Evolutionary conservation across 140 eudicot species (phyloP), one percentile per base, ranked within the genome.

Genomic region (Erigeron philadelphicus): DNA sequence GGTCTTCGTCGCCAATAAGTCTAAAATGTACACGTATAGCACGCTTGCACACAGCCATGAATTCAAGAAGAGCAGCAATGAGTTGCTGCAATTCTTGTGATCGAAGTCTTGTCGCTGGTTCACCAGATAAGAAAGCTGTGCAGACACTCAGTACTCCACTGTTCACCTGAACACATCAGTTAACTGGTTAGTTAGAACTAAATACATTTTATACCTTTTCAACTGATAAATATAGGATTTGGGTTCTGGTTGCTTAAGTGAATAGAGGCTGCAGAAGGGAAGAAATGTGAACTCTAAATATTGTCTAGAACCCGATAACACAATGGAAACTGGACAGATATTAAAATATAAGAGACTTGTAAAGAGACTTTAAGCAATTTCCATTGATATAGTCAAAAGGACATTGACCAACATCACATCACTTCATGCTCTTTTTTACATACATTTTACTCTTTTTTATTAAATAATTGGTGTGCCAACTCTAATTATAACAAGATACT

Each of bases 31-130:
- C 98, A 1, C 98, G 84, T 44, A 93, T 93, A 0, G 98, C 98
- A 38, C 98, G 89, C 67, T 93, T 93, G 72, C 98, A 93, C 54
- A 93, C 98, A 5, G 98, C 98, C 98, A 93, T 93, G 74, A 93
- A 93, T 79, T 93, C 98, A 23, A 93, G 95, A 60, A 93, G 88
- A 18, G 98, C 98, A 9, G 98, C 98, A 25, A 93, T 93, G 46
- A 93, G 88, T 79, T 93, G 98, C 71, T 93, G 98, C 63, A 93
- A 57, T 72, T 93, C 98, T 73, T 93, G 98, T 8, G 98, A 93
- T 42, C 98, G 74, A 64, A 93, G 87, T 78, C 98, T 84, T 13
- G 98, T 93, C 45, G 98, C 98, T 13, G 98, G 98, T 81, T 93
- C 98, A 31, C 98, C 98, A 1, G 96, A 89, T 18, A 93, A 85